Base-by-base conservation (phyloP, 2,329 filamentous ascomycete species). In the Emericellopsis atlantica region DNA sequence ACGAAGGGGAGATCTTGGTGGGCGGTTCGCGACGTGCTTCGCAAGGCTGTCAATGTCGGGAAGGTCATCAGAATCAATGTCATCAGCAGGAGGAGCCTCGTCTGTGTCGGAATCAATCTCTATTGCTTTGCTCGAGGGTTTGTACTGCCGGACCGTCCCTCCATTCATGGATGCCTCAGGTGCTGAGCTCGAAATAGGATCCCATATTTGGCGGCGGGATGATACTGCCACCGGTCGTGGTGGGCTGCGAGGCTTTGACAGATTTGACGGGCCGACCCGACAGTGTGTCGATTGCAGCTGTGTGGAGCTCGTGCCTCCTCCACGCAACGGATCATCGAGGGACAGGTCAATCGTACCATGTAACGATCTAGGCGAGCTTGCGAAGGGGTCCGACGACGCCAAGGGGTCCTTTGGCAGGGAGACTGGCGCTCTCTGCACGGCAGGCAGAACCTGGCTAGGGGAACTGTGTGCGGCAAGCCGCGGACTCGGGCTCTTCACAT, bases 151-250 rank as follows among this genome's bases (percentile, higher is more conserved):
- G 21, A 12, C 59, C 11, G 66, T 51, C 4, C 59, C 56, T 29
- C 58, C 55, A 23, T 59, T 57, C 4, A 45, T 46, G 10, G 45
- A 40, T 3, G 43, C 43, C 36, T 71, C 63, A 1, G 69, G 70
- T 4, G 68, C 69, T 1, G 68, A 73, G 49, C 70, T 74, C 0
- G 70, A 74, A 39, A 73, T 73, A 0, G 67, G 69, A 1, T 55
- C 54, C 32, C 37, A 41, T 24, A 39, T 31, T 35, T 15, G 46
- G 39, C 11, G 34, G 34, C 10, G 32, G 9, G 32, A 15, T 15
- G 26, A 29, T 4, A 12, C 3, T 29, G 26, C 26, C 12, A 12
- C 8, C 12, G 26, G 26, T 12, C 26, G 26, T 9, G 26, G 26
- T 29, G 26, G 26, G 26, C 26, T 29, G 26, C 26, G 26, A 12